A percentile compares a stretch with the other conserved stretches of the same genome.
Conservation (phyloP, 305 asterid species). For the Fraxinus dipetala region DNA sequence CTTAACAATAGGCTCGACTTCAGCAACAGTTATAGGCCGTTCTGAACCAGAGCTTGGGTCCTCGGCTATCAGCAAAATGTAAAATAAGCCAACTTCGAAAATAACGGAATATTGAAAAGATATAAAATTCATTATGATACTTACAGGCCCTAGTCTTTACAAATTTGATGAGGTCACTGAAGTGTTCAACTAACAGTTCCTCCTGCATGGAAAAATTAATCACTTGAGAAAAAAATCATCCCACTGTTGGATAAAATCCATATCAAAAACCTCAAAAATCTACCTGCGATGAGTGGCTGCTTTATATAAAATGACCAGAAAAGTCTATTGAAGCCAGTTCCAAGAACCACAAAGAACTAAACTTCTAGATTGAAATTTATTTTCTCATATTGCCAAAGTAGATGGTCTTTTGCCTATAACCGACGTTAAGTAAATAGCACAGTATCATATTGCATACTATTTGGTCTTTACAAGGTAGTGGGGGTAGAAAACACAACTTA, state of each 20-base stretch:
- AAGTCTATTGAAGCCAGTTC: not conserved
- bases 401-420: not conserved
- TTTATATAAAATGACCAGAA: not conserved
- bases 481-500: constrained; percentile 16
- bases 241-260: not conserved
- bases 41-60: constrained; percentile 61
- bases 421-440: not conserved
- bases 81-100: constrained; percentile 13
- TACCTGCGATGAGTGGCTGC: not conserved
- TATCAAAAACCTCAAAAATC: not conserved
- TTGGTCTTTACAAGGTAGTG: not conserved
- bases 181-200: constrained; percentile 84
- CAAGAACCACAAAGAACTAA: not conserved
- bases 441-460: not conserved
- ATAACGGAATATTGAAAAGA: not conserved
- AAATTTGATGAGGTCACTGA: constrained; percentile 78
- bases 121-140: constrained; percentile 21
- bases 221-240: constrained; percentile 9
- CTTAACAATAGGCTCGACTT: constrained; percentile 87
- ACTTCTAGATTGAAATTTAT: not conserved
- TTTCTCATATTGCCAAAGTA: not conserved
- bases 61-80: constrained; percentile 52
- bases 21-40: constrained; percentile 54
- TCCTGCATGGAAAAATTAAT: constrained; percentile 52
- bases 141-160: constrained; percentile 86